Conservation (phyloP, 345 rosid genomes). For the Bruguiera sexangula region DNA sequence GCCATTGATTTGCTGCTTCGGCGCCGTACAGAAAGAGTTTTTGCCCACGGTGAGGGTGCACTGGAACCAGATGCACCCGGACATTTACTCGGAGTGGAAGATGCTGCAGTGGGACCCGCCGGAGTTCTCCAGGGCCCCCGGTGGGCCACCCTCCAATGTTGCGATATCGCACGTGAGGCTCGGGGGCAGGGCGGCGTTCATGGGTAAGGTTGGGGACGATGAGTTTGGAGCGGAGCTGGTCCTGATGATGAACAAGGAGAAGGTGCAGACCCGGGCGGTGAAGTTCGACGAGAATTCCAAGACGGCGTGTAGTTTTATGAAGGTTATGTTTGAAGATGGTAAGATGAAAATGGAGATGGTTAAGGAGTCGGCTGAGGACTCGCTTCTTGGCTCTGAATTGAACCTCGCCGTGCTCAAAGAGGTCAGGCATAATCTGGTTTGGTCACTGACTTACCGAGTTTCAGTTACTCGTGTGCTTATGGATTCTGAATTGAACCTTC, state of each 20-base stretch:
- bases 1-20: slow-evolving; percentile 84
- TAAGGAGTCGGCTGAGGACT: slow-evolving; percentile 72
- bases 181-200: slow-evolving; percentile 87
- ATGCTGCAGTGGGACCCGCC: slow-evolving; percentile 96
- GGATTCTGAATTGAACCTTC: too few relatives aligned
- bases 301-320: slow-evolving; percentile 66
- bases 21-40: slow-evolving; percentile 76
- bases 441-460: too few relatives aligned
- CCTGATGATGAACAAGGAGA: slow-evolving; percentile 77
- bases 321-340: slow-evolving; percentile 64
- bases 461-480: too few relatives aligned
- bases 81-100: slow-evolving; percentile 85
- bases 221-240: slow-evolving; percentile 65
- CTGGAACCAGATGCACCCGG: slow-evolving; percentile 76
- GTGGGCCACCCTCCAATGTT: slow-evolving; percentile 82
- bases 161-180: slow-evolving; percentile 81
- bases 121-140: slow-evolving; percentile 80
- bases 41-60: slow-evolving; percentile 79
- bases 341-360: slow-evolving; percentile 67
- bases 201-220: slow-evolving; percentile 91
- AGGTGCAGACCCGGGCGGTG: slow-evolving; percentile 80
- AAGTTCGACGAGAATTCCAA: slow-evolving; percentile 51
- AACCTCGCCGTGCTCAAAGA: slow-evolving; percentile 80
- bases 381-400: slow-evolving; percentile 61
- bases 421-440: slow-evolving; percentile 35